Conservation (phyloP, 2,329 filamentous ascomycete species). For the Endoconidiophora polonica region DNA sequence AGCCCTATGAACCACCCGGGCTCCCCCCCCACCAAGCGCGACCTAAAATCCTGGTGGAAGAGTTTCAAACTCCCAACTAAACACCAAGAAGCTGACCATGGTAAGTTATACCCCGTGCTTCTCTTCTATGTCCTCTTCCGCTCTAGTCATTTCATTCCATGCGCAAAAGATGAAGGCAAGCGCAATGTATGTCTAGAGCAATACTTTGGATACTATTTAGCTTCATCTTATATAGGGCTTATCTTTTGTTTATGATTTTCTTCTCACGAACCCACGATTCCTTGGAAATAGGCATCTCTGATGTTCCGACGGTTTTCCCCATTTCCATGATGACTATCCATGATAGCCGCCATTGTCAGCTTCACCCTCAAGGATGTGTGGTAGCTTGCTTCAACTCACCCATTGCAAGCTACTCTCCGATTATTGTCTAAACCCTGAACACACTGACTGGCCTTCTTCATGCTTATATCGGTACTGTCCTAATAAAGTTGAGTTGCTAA, state of each 20-base stretch:
- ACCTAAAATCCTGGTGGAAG: slow-evolving; percentile 95
- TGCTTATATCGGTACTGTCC: too few species aligned
- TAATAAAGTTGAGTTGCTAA: neutral
- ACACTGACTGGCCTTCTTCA: too few species aligned
- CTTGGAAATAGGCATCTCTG: neutral
- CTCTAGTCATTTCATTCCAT: neutral
- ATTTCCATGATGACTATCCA: too few species aligned
- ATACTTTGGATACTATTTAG: too few species aligned
- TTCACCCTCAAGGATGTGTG: neutral
- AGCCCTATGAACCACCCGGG: slow-evolving; percentile 27
- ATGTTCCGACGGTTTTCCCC: too few species aligned
- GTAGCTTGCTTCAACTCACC: too few species aligned
- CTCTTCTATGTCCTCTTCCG: neutral
- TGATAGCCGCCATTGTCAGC: neutral
- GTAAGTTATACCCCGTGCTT: slow-evolving; percentile 22
- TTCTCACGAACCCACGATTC: neutral
- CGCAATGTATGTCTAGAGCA: too few species aligned
- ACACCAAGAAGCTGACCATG: slow-evolving; percentile 30
- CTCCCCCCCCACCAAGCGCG: slow-evolving; percentile 69
- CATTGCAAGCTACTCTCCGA: too few species aligned
- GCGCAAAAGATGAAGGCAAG: too few species aligned
- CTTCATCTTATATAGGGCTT: too few species aligned
- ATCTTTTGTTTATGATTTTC: neutral
- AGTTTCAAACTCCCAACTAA: slow-evolving; percentile 56
- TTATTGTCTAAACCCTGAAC: too few species aligned